Conservation (phyloP, 208 protist genomes). For the Histomonas meleagridis region DNA sequence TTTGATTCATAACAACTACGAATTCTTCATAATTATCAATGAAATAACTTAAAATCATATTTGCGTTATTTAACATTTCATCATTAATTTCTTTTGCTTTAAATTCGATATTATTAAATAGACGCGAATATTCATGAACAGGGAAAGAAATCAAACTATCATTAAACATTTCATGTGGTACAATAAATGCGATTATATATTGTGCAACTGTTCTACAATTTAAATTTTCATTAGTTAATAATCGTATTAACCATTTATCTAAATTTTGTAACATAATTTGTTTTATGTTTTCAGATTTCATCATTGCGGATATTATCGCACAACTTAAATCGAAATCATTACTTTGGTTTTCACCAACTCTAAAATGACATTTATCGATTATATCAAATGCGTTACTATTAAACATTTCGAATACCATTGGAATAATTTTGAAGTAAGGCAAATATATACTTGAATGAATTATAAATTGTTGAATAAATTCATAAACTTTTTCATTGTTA, state of each 20-base stretch:
- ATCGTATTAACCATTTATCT: not conserved
- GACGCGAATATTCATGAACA: too few relatives aligned
- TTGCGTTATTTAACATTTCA: too few relatives aligned
- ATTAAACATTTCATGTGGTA: not conserved
- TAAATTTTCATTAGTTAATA: not conserved
- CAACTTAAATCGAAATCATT: not conserved
- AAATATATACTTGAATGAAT: not conserved
- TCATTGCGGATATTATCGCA: not conserved
- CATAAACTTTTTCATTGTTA: too few relatives aligned
- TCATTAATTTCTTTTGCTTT: too few relatives aligned
- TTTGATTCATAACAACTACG: too few relatives aligned
- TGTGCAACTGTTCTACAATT: not conserved
- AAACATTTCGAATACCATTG: not conserved
- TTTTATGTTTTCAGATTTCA: not conserved
- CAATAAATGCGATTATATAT: not conserved
- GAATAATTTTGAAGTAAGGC: not conserved
- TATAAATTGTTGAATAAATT: too few relatives aligned
- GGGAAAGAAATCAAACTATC: too few relatives aligned
- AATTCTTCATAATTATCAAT: too few relatives aligned
- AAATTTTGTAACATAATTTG: not conserved
- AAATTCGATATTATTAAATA: too few relatives aligned
- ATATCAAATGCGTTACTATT: not conserved
- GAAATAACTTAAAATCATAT: too few relatives aligned
- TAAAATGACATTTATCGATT: not conserved
- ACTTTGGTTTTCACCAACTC: not conserved